phyloP scores from a whole-genome alignment of 768 basidiomycete genomes.

The Termitomyces sp. region DNA sequence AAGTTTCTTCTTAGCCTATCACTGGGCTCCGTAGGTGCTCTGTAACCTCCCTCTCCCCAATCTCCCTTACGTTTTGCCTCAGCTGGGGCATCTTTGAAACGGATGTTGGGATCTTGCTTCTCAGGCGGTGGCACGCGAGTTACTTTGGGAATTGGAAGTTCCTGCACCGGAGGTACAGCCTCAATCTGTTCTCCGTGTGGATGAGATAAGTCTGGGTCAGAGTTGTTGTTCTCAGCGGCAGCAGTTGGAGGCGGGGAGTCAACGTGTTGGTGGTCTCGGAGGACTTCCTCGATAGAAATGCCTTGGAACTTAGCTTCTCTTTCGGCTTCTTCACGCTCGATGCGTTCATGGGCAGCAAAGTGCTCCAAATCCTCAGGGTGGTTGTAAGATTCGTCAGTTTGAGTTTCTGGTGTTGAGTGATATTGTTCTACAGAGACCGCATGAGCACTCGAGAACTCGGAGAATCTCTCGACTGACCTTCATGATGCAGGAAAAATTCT shows the following conservation, averaged over 20 bases:
- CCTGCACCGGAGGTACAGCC: slow-evolving; percentile 17
- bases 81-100: slow-evolving; percentile 50
- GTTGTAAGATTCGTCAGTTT: slow-evolving; percentile 90
- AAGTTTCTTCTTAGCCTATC: slow-evolving; percentile 82
- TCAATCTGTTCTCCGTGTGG: slow-evolving; percentile 32
- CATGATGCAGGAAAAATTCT: slow-evolving; percentile 97
- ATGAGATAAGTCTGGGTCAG: slow-evolving; percentile 14
- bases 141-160: slow-evolving; percentile 38
- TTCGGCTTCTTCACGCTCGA: slow-evolving; percentile 80
- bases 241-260: slow-evolving; percentile 8
- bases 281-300: slow-evolving; percentile 66
- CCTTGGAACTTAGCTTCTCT: slow-evolving; percentile 84
- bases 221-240: slow-evolving; percentile 1
- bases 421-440: slow-evolving; percentile 58
- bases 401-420: slow-evolving; percentile 96
- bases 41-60: slow-evolving; percentile 73
- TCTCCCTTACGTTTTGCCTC: slow-evolving; percentile 52
- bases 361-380: slow-evolving; percentile 95
- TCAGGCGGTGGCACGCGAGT: slow-evolving; percentile 58
- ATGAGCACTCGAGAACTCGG: not conserved
- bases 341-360: slow-evolving; percentile 81
- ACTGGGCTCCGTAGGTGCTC: slow-evolving; percentile 59
- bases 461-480: slow-evolving; percentile 46
- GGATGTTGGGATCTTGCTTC: slow-evolving; percentile 60
- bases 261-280: slow-evolving; percentile 42